Percentiles rank a stretch among this genome's conserved stretches.
Conservation (phyloP, 1,139 yeast genomes). For the Oligophagozyma castellii region DNA sequence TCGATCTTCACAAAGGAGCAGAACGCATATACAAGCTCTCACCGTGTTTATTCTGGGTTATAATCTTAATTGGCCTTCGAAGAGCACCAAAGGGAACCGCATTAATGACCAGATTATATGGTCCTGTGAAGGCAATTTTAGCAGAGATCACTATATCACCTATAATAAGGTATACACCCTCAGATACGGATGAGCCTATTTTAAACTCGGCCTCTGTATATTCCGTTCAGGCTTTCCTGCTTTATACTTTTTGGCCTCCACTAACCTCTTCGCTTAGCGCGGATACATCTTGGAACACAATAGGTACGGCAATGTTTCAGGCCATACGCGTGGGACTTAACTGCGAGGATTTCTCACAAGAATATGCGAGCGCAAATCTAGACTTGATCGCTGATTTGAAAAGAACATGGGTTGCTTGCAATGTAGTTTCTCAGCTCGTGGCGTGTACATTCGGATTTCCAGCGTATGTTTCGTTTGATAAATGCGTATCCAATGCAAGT, state of each 20-base stretch:
- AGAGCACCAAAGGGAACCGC: constrained; percentile 27
- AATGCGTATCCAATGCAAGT: constrained; percentile 39
- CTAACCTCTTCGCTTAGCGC: constrained; percentile 87
- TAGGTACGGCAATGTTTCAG: constrained; percentile 82
- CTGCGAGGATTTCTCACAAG: constrained; percentile 49
- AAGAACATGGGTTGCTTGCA: constrained; percentile 88
- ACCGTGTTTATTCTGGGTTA: constrained; percentile 89
- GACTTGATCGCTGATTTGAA: constrained; percentile 60
- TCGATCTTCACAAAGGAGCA: constrained; percentile 70
- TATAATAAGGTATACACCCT: constrained; percentile 67
- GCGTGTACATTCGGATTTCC: constrained; percentile 94
- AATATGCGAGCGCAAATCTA: constrained; percentile 34
- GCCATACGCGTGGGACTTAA: constrained; percentile 87
- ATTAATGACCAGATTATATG: constrained; percentile 43
- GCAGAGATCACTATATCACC: constrained; percentile 88
- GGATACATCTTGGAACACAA: constrained; percentile 89
- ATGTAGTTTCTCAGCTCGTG: constrained; percentile 75
- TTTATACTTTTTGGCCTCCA: constrained; percentile 93
- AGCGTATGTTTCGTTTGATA: constrained; percentile 75
- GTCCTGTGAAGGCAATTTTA: constrained; percentile 56
- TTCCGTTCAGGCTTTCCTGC: constrained; percentile 81
- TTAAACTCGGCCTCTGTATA: constrained; percentile 86
- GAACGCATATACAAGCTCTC: constrained; percentile 65
- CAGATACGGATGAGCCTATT: constrained; percentile 63
- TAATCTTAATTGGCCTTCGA: constrained; percentile 71